phyloP scores from a whole-genome alignment of 805 yeast species.

The Candida verbasci region DNA sequence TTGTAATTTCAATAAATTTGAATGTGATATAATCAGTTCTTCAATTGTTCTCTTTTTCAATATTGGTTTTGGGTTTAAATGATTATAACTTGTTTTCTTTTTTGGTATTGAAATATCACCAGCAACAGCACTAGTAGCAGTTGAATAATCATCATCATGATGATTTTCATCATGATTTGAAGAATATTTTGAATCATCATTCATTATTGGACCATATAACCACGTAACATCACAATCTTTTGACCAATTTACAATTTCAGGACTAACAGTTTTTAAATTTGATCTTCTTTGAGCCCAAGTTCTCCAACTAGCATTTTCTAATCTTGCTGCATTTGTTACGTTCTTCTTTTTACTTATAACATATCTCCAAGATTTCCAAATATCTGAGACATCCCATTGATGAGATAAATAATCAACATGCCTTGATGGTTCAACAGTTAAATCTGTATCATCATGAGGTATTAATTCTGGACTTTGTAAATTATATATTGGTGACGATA shows the following conservation, averaged over 20 bases:
- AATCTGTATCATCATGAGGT: constrained; percentile 83
- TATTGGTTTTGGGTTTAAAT: constrained; percentile 63
- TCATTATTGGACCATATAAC: constrained; percentile 86
- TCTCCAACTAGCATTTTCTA: constrained; percentile 76
- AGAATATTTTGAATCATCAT: constrained; percentile 2
- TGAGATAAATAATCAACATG: constrained; percentile 96
- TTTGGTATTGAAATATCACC: constrained; percentile 42
- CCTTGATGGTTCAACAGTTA: constrained; percentile 73
- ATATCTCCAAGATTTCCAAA: constrained; percentile 94
- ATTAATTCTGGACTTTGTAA: constrained; percentile 16
- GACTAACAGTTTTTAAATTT: constrained; percentile 71
- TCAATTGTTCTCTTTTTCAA: constrained; percentile 82
- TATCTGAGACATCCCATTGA: constrained; percentile 92
- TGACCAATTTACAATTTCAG: constrained; percentile 91
- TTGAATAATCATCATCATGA: constrained; percentile 10
- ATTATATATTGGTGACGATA: constrained; percentile 5
- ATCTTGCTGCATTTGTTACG: constrained; percentile 55
- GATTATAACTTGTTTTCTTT: constrained; percentile 14
- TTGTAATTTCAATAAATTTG: constrained; percentile 39
- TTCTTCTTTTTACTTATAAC: constrained; percentile 78
- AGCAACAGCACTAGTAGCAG: constrained; percentile 41
- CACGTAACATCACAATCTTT: constrained; percentile 97
- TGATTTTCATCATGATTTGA: constrained; percentile 6
- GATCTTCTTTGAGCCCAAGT: constrained; percentile 86
- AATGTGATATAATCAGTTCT: constrained; percentile 70